Evolutionary conservation across 2,329 filamentous ascomycete genomes (phyloP).

Genomic region (Ambrosiella xylebori): DNA sequence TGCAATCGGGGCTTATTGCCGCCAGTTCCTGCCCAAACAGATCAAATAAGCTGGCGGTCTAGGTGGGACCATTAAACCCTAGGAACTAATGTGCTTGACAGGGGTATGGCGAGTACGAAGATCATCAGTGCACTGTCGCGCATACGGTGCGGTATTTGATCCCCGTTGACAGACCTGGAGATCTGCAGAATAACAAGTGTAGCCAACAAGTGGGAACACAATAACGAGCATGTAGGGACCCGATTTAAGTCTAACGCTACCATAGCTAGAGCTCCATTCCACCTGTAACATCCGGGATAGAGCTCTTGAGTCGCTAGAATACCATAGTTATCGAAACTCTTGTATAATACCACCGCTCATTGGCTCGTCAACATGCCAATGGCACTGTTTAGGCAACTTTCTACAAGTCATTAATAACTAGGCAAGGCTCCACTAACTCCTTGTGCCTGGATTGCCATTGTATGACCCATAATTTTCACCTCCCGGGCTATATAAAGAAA

Average conservation of each 20-base stretch:
- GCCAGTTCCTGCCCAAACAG: slow-evolving; percentile 6
- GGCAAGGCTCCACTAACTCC: background rate
- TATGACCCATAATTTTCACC: background rate
- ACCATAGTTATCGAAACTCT: background rate
- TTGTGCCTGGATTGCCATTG: background rate
- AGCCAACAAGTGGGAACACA: too few species aligned
- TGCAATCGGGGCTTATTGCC: background rate
- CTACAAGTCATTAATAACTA: background rate
- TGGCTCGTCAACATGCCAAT: background rate
- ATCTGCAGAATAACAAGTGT: too few species aligned
- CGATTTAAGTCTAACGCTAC: too few species aligned
- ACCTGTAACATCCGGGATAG: background rate
- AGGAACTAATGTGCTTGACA: background rate
- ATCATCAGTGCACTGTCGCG: background rate
- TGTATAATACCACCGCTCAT: background rate
- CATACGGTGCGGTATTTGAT: slow-evolving; percentile 4
- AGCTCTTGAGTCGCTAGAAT: background rate
- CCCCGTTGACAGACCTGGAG: background rate
- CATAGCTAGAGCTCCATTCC: background rate
- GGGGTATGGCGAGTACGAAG: background rate
- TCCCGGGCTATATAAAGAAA: background rate
- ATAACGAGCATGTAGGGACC: too few species aligned
- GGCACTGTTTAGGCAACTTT: background rate
- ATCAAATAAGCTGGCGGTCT: background rate
- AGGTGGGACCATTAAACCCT: background rate